phyloP scores from a whole-genome alignment of 1,139 yeast species.

The Pichia sp. region DNA sequence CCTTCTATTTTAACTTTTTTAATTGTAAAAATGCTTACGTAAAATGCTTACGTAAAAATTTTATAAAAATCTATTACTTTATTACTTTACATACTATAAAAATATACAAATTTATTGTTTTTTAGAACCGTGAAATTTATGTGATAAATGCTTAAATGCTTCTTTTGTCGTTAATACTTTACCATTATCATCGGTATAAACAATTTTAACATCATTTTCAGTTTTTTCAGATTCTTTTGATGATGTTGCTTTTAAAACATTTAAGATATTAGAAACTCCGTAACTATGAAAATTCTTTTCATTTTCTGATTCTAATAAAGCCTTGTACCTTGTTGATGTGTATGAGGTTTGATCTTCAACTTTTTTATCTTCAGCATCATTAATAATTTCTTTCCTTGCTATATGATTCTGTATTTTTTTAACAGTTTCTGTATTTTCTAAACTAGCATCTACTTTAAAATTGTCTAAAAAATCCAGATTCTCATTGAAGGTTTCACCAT shows the following conservation, averaged over 20 bases:
- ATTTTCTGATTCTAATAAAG: constrained; percentile 25
- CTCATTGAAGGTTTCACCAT: constrained; percentile 43
- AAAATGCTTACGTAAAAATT: too few species aligned
- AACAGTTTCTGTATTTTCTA: neutral
- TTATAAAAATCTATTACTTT: too few species aligned
- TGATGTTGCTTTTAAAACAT: constrained; percentile 1
- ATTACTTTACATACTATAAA: neutral
- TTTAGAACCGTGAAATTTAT: constrained; percentile 69
- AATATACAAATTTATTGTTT: constrained; percentile 4
- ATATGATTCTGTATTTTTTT: too few species aligned
- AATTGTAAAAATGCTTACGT: too few species aligned
- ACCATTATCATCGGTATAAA: constrained; percentile 70
- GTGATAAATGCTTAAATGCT: constrained; percentile 82
- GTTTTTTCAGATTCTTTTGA: constrained; percentile 24
- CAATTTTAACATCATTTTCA: constrained; percentile 51
- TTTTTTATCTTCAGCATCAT: too few species aligned
- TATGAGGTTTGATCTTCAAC: neutral
- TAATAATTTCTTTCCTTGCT: too few species aligned
- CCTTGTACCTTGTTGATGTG: constrained; percentile 28
- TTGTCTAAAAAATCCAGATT: constrained; percentile 51
- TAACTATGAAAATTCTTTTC: constrained; percentile 28
- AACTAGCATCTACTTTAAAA: constrained; percentile 16
- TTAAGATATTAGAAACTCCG: constrained; percentile 13
- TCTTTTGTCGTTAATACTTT: constrained; percentile 58
- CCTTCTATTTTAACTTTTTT: too few species aligned